Base-by-base conservation (phyloP, 192 early-diverging fungal species). In the Coemansia sp. region DNA sequence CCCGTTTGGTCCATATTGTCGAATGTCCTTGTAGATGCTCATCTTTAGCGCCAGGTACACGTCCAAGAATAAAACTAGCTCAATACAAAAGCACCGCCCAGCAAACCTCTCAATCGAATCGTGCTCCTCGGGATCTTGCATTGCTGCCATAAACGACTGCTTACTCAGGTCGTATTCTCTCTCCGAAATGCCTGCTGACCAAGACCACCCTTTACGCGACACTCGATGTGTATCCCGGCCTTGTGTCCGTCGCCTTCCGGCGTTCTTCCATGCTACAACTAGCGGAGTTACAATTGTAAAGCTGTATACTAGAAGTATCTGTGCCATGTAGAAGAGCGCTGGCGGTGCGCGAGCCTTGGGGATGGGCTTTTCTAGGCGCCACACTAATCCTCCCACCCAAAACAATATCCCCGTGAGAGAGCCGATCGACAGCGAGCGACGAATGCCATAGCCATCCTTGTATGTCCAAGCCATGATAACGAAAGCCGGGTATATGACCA, bases 381-480 rank as follows among this genome's bases (percentile, higher is more conserved):
- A 76, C 6, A 33, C 57, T 13, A 67, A 6, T 31, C 59, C 54
- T 3, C 54, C 69, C 27, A 66, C 54, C 68, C 69, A 76, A 11
- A 65, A 66, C 6, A 70, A 18, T 36, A 66, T 29, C 1, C 74
- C 68, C 15, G 42, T 36, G 1, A 60, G 52, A 2, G 70, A 67
- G 51, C 69, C 46, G 27, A 71, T 41, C 20, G 59, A 41, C 9
- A 77, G 75, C 8, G 75, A 68, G 9, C 46, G 52, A 18, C 70
- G 64, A 22, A 77, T 77, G n/a, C 75, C 75, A 47, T 72, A 72
- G n/a, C 57, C 70, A 40, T 77, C 75, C 27, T 72, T 54, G 43
- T 65, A 61, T 9, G 49, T 18, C 75, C 75, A 72, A 0, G 59
- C 41, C 4, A 65, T 34, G 36, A 68, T 4, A n/a, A 72, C 15